Base-by-base conservation (phyloP, 129 eudicot genomes). In the Dittrichia graveolens region DNA sequence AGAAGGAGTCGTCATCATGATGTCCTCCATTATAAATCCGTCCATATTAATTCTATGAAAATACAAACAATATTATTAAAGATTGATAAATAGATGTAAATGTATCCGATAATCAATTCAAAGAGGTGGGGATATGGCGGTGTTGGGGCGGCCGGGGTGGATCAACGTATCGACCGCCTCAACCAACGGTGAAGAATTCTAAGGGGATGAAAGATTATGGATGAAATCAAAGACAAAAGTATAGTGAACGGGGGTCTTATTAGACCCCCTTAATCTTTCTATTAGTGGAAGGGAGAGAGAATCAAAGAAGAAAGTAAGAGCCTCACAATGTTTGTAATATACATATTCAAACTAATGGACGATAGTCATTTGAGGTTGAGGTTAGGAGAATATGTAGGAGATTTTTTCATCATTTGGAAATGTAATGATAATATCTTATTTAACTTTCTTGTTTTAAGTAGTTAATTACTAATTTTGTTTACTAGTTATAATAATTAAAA, bases 201-300 rank as follows among this genome's bases (percentile, higher is more conserved):
- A 69, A 56, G 80, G 75, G 75, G 75, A 56, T 76, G 80, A 76
- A 45, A 76, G 74, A 46, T 76, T 46, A 34, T 46, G 62, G 57
- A 67, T 35, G 61, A 69, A 19, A 67, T 67, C 75, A 76, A 76
- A 40, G 65, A 15, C 12, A 49, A 16, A 56, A 16, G 60, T 44
- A 8, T 37, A 15, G 80, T 45, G 61, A 76, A 67, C 37, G 73
- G 18, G 53, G 74, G 80, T 39, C 67, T 35, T 65, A 65, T 55
- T 65, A 65, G 67, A 65, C 57, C 56, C 37, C 41, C 18, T 59
- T 69, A 18, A 18, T 38, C 49, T 18, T 73, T 40, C 57, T 63
- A 63, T 73, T 72, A 44, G 11, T 16, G 18, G 56, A 61, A 39
- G 41, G 48, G 18, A 40, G 35, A 45, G 37, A 19, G 18, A 35